Evolutionary conservation across 179 eudicot species (phyloP).

Genomic region (Silene vulgaris): DNA sequence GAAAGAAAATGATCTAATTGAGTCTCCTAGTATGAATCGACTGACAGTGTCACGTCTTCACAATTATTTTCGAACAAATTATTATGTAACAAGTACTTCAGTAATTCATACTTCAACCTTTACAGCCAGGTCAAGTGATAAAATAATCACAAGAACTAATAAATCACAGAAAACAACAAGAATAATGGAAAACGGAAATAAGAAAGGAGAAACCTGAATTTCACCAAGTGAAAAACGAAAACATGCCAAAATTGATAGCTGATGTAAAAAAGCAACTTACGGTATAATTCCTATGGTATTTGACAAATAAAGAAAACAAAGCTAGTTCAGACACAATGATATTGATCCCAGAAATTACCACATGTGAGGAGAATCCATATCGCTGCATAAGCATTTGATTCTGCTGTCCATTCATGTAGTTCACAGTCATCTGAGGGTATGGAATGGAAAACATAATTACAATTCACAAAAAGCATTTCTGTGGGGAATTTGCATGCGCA

Average conservation of each 20-base stretch:
- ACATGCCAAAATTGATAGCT: conserved; percentile 2
- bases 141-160: no score
- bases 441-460: conserved; percentile 13
- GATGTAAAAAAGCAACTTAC: neutral
- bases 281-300: neutral
- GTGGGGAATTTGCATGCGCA: neutral
- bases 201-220: neutral
- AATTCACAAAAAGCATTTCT: neutral
- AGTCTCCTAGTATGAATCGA: neutral
- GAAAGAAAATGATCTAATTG: neutral
- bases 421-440: conserved; percentile 68
- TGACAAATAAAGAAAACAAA: neutral
- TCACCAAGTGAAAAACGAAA: neutral
- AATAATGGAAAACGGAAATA: neutral
- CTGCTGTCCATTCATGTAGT: conserved; percentile 60
- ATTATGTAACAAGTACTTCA: neutral
- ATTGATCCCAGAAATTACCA: conserved; percentile 42
- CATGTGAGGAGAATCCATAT: conserved; percentile 94
- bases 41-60: neutral
- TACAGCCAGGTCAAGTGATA: neutral
- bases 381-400: conserved; percentile 73
- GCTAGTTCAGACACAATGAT: neutral
- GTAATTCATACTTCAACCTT: neutral
- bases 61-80: neutral
- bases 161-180: neutral